Evolutionary conservation across 495 filamentous ascomycete genomes (phyloP).

Genomic region (Lophiotrema nucula): DNA sequence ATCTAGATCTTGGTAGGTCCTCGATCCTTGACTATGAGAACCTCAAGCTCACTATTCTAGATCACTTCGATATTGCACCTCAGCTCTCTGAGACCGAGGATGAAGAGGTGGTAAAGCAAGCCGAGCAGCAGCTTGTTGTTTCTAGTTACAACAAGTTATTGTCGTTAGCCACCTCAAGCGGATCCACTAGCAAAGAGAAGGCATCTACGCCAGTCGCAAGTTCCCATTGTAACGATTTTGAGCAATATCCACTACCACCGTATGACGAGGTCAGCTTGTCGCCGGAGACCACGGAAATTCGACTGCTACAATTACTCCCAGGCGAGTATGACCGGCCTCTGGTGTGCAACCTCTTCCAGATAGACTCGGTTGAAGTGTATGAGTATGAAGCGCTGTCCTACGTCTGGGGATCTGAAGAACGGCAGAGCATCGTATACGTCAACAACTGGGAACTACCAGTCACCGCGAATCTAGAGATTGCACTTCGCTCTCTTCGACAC

Average conservation of each 20-base stretch:
- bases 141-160: not conserved
- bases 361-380: constrained; percentile 3
- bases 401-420: not conserved
- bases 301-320: constrained; percentile 10
- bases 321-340: constrained; percentile 3
- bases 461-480: constrained; percentile 6
- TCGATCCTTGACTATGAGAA: not conserved
- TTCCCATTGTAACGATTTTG: not conserved
- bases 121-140: not conserved
- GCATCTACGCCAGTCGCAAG: not conserved
- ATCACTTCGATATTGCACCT: too few relatives aligned
- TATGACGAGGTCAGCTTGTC: constrained; percentile 1
- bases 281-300: not conserved
- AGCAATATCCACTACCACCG: constrained; percentile 1
- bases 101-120: not conserved
- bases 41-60: too few relatives aligned
- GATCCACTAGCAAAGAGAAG: not conserved
- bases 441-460: not conserved
- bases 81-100: not conserved
- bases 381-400: constrained; percentile 23
- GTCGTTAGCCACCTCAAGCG: not conserved
- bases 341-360: constrained; percentile 6
- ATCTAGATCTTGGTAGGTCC: not conserved
- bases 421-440: not conserved
- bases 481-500: constrained; percentile 10